These are phyloP conservation scores for Debaryomyces udenii DNA, from an alignment of 1,139 yeast genomes.

Conservation along the genomic window DNA sequence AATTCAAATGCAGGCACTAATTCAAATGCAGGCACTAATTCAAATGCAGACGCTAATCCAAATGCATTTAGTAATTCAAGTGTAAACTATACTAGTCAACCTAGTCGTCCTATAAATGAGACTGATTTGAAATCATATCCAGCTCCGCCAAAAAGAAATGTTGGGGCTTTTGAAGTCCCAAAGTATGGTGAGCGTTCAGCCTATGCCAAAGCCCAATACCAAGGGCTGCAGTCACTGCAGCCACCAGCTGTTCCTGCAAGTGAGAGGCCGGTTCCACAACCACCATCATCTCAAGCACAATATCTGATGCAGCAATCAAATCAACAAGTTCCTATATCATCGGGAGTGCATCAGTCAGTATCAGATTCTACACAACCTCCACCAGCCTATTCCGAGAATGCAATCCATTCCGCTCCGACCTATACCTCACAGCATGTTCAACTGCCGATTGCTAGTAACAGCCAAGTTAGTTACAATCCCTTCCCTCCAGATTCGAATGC, in stretches of 20 bases:
- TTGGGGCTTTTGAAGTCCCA: constrained; percentile 21
- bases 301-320: neutral
- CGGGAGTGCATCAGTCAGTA: constrained; percentile 12
- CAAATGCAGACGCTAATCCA: constrained; percentile 4
- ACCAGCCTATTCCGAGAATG: constrained; percentile 3
- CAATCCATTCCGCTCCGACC: constrained; percentile 6
- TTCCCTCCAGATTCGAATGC: constrained; percentile 3
- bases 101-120: constrained; percentile 20
- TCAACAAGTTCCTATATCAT: constrained; percentile 7
- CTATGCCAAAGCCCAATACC: constrained; percentile 6
- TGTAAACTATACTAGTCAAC: neutral
- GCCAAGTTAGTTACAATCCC: constrained; percentile 8
- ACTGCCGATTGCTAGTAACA: constrained; percentile 11
- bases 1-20: constrained; percentile 9
- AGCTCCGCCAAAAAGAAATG: constrained; percentile 44
- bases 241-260: constrained; percentile 11
- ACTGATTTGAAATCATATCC: constrained; percentile 35
- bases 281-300: neutral
- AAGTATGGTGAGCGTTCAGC: constrained; percentile 15
- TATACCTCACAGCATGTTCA: constrained; percentile 8
- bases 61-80: constrained; percentile 17
- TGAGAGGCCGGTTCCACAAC: constrained; percentile 6
- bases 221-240: constrained; percentile 9
- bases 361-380: constrained; percentile 12
- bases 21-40: constrained; percentile 12